These are phyloP conservation scores for Pulveroboletus sp. DNA, from an alignment of 1,284 basidiomycete genomes.

Conservation along the genomic window DNA sequence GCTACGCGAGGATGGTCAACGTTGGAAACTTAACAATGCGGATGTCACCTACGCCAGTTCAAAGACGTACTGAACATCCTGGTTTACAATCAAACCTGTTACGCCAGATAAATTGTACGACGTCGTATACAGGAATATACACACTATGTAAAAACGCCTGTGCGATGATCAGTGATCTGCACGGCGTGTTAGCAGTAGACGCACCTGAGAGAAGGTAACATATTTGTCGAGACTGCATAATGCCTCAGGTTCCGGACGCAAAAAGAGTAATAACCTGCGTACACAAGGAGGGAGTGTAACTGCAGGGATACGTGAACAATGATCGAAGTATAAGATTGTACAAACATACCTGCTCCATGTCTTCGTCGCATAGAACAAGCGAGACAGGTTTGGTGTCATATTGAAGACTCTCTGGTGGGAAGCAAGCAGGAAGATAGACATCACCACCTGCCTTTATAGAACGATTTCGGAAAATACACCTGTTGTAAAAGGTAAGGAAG, in stretches of 20 bases:
- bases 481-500: too few species aligned
- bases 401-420: too few species aligned
- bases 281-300: slow-evolving; percentile 53
- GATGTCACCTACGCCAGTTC: slow-evolving; percentile 57
- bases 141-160: slow-evolving; percentile 57
- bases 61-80: slow-evolving; percentile 48
- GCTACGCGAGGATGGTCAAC: slow-evolving; percentile 35
- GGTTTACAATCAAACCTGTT: slow-evolving; percentile 47
- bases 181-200: too few species aligned
- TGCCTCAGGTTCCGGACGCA: background rate
- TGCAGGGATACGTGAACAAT: slow-evolving; percentile 10
- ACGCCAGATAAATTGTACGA: slow-evolving; percentile 9
- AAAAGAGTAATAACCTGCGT: slow-evolving; percentile 26
- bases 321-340: background rate
- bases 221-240: slow-evolving; percentile 62
- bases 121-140: slow-evolving; percentile 14
- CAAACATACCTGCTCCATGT: slow-evolving; percentile 26
- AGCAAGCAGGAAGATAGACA: too few species aligned
- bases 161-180: too few species aligned
- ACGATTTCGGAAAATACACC: too few species aligned
- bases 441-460: too few species aligned
- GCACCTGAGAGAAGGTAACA: too few species aligned
- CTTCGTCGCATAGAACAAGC: slow-evolving; percentile 23
- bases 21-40: background rate
- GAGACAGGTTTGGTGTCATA: background rate